Percentiles rank a stretch among this genome's conserved stretches.
Conservation (phyloP, 495 filamentous ascomycete species). For the Baudoinia panamericana region DNA sequence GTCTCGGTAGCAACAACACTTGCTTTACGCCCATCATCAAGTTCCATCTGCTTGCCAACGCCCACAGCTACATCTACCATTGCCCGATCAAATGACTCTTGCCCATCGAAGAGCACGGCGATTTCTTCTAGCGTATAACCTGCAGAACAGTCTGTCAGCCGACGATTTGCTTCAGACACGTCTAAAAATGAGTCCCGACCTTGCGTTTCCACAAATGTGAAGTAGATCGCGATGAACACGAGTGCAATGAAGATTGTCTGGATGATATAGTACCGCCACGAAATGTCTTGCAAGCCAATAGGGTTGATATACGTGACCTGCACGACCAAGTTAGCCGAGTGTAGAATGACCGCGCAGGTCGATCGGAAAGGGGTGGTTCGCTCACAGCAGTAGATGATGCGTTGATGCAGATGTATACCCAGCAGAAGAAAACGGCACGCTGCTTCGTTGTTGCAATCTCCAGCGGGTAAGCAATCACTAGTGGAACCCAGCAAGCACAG, state of each 20-base stretch:
- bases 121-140: too few species aligned
- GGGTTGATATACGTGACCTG: not conserved
- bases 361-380: too few species aligned
- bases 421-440: not conserved
- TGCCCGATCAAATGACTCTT: too few species aligned
- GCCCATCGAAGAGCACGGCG: too few species aligned
- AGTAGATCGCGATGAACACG: conserved; percentile 1
- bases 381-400: not conserved
- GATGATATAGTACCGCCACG: not conserved
- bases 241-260: not conserved
- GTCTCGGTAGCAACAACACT: too few species aligned
- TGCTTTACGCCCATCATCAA: too few species aligned
- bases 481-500: not conserved
- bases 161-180: too few species aligned
- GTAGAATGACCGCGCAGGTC: too few species aligned
- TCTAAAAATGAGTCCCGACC: too few species aligned
- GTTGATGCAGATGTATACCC: not conserved
- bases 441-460: not conserved
- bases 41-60: too few species aligned
- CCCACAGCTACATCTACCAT: too few species aligned
- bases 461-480: not conserved
- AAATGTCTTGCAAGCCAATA: not conserved
- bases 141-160: too few species aligned
- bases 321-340: not conserved
- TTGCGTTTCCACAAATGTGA: not conserved